Evolutionary conservation across 805 yeast species (phyloP).

Genomic region (Pachysolen tannophilus): DNA sequence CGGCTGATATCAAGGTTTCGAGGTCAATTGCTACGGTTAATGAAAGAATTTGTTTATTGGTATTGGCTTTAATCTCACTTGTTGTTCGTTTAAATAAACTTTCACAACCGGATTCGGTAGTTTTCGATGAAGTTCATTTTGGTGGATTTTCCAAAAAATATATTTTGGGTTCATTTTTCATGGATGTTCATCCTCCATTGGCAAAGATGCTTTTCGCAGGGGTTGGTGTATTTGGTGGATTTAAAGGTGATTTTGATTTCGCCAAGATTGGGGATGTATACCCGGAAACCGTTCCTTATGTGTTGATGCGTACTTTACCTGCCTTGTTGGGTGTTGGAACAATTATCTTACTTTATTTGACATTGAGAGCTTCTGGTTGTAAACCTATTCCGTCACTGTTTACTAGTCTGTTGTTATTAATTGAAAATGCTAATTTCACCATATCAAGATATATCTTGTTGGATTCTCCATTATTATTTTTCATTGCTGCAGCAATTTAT

Average conservation of each 20-base stretch:
- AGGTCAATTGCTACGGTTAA: slow-evolving; percentile 30
- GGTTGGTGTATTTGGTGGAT: slow-evolving; percentile 59
- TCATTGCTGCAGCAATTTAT: slow-evolving; percentile 65
- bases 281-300: slow-evolving; percentile 57
- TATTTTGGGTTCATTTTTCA: slow-evolving; percentile 52
- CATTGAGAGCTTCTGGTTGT: slow-evolving; percentile 66
- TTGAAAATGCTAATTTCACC: slow-evolving; percentile 65
- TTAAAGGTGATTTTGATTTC: slow-evolving; percentile 62
- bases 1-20: slow-evolving; percentile 27
- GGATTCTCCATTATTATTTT: slow-evolving; percentile 71
- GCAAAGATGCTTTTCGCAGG: slow-evolving; percentile 73
- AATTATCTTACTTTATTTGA: slow-evolving; percentile 54
- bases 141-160: slow-evolving; percentile 94
- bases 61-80: slow-evolving; percentile 43
- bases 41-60: slow-evolving; percentile 32
- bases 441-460: slow-evolving; percentile 68
- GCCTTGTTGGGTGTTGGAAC: slow-evolving; percentile 65
- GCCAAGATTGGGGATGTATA: slow-evolving; percentile 55
- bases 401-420: slow-evolving; percentile 45
- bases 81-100: slow-evolving; percentile 55
- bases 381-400: slow-evolving; percentile 53
- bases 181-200: slow-evolving; percentile 78
- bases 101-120: slow-evolving; percentile 69
- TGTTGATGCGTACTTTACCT: slow-evolving; percentile 61
- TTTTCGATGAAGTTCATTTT: slow-evolving; percentile 90